phyloP scores from a whole-genome alignment of 2,329 filamentous ascomycete genomes.

The Zelopaecilomyces penicillatus region DNA sequence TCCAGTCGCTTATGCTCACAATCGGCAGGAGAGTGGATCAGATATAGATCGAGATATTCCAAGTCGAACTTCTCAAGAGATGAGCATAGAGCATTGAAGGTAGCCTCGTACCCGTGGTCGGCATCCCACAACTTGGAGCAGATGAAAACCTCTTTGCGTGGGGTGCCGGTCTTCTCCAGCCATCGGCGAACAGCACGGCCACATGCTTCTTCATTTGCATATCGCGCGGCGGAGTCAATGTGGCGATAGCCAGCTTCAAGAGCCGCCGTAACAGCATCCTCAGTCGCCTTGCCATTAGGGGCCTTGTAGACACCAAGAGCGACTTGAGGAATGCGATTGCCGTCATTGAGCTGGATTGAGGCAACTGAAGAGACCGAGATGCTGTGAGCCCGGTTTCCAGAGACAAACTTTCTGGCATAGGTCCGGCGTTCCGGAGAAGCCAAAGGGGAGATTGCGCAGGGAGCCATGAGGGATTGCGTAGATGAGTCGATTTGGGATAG shows the following conservation, averaged over 20 bases:
- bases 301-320: constrained; percentile 41
- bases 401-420: constrained; percentile 20
- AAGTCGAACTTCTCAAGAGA: constrained; percentile 56
- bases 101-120: constrained; percentile 34
- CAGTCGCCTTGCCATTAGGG: constrained; percentile 46
- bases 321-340: constrained; percentile 54
- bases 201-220: constrained; percentile 60
- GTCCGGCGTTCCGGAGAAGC: constrained; percentile 23
- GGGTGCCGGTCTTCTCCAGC: constrained; percentile 51
- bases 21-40: constrained; percentile 57
- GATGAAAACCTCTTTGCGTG: constrained; percentile 60
- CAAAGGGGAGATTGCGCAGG: constrained; percentile 27
- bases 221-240: constrained; percentile 48
- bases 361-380: constrained; percentile 17
- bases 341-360: constrained; percentile 61
- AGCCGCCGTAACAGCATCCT: constrained; percentile 50
- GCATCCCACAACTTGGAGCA: constrained; percentile 59
- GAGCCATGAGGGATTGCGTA: constrained; percentile 19
- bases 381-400: constrained; percentile 16
- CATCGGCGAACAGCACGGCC: constrained; percentile 64
- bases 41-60: constrained; percentile 66
- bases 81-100: constrained; percentile 54
- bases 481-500: too few relatives aligned
- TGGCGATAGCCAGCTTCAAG: constrained; percentile 48
- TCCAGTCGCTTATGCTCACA: constrained; percentile 59